Conservation (phyloP, 2,329 filamentous ascomycete species). For the Beauveria pseudobassiana region DNA sequence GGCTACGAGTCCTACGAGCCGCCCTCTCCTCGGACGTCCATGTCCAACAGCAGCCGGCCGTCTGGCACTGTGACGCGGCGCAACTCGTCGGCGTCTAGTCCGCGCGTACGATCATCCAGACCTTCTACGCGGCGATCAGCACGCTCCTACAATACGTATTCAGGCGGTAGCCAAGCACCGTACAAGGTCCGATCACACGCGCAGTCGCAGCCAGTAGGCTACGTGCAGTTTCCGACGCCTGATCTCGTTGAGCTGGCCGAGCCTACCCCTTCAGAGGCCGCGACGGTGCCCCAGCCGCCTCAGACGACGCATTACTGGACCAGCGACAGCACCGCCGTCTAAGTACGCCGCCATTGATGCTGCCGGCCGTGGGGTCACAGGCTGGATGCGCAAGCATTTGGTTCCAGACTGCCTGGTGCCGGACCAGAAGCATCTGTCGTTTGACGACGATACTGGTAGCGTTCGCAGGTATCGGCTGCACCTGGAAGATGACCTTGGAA, state of each 20-base stretch:
- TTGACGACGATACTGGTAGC: constrained; percentile 56
- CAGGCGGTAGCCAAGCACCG: constrained; percentile 22
- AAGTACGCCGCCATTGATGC: constrained; percentile 61
- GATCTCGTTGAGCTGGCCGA: constrained; percentile 28
- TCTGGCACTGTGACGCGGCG: constrained; percentile 13
- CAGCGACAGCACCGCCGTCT: constrained; percentile 54
- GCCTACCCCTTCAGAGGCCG: constrained; percentile 15
- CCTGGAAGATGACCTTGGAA: constrained; percentile 38
- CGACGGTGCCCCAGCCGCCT: constrained; percentile 35
- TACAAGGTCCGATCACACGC: constrained; percentile 26
- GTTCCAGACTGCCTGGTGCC: constrained; percentile 56
- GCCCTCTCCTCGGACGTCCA: constrained; percentile 29
- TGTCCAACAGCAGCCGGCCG: constrained; percentile 21
- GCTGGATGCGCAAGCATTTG: constrained; percentile 50
- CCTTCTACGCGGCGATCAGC: constrained; percentile 34
- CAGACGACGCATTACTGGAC: constrained; percentile 62
- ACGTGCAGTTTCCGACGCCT: constrained; percentile 43
- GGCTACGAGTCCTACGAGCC: constrained; percentile 46
- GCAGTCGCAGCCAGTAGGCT: constrained; percentile 27
- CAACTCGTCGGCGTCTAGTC: constrained; percentile 14
- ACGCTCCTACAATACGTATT: constrained; percentile 26
- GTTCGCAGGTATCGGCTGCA: constrained; percentile 56
- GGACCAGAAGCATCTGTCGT: constrained; percentile 41
- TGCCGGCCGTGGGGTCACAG: constrained; percentile 50
- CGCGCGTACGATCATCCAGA: constrained; percentile 28